phyloP scores from a whole-genome alignment of 2,329 filamentous ascomycete genomes.

The Stromatinia cepivora region DNA sequence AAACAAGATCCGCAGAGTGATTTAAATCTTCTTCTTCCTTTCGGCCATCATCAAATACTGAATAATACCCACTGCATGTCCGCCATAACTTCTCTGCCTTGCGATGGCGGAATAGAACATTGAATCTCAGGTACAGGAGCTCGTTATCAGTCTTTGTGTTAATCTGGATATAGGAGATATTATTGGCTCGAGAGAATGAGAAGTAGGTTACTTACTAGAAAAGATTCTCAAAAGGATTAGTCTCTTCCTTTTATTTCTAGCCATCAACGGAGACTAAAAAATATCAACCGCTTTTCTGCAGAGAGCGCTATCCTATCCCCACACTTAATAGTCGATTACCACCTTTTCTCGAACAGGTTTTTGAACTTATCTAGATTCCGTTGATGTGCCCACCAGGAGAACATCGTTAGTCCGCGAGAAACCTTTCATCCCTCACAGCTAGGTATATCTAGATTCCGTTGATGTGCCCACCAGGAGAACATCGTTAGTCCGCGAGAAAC shows the following conservation, averaged over 20 bases:
- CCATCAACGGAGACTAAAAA: not conserved
- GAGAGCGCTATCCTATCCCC: not conserved
- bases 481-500: not conserved
- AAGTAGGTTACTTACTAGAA: not conserved
- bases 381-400: not conserved
- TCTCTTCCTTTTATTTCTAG: not conserved
- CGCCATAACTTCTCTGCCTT: not conserved
- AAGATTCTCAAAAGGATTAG: not conserved
- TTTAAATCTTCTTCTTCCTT: not conserved
- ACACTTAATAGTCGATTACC: not conserved
- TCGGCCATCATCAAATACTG: not conserved
- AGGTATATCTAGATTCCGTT: not conserved
- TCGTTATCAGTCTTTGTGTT: not conserved
- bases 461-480: not conserved
- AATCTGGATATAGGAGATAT: not conserved
- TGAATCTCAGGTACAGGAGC: not conserved
- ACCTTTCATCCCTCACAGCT: not conserved
- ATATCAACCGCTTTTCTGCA: not conserved
- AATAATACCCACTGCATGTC: not conserved
- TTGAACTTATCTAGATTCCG: not conserved
- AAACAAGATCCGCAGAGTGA: not conserved
- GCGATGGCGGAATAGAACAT: not conserved
- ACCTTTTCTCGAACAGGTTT: not conserved
- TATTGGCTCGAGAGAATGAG: fast-evolving
- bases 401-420: not conserved